Evolutionary conservation across 768 basidiomycete species (phyloP), one percentile per base, ranked within the genome.

Genomic region (Gyrodon lividus): DNA sequence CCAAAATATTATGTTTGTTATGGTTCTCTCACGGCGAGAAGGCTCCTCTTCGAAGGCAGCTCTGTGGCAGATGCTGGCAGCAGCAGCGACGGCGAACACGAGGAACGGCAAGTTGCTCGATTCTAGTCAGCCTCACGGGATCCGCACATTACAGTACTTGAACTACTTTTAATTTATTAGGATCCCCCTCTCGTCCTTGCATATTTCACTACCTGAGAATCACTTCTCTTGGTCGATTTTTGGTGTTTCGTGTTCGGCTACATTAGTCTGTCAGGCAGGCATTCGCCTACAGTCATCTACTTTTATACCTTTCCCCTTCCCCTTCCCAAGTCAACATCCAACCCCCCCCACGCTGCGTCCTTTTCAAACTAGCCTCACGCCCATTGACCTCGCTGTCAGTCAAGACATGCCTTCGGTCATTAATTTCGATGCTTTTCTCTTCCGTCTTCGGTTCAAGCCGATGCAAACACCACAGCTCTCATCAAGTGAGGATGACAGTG

Each of bases 401-500:
- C 16, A 7, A 16, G 2, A 9, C 1, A 56, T 58, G 57, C 54
- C 52, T 5, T 44, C 48, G 1, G 16, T 12, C 16, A 14, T 40
- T 1, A 8, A 2, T 5, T 48, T 68, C 19, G 50, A 56, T 17
- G 54, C 51, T 31, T 54, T 66, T 49, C 66, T 58, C 17, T 43
- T 66, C 17, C 68, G 66, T 9, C 52, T 34, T 8, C 57, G 64
- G 16, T 39, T 53, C 16, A 23, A 16, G 16, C 30, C 40, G 2
- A 28, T 14, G 14, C 35, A 51, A n/a, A 8, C 24, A 13, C 37
- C 50, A 44, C n/a, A 9, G 16, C 39, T 42, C 2, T 12, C 54
- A 0, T 33, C 55, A 0, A 48, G 28, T n/a, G 62, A 69, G 43
- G 48, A 60, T 1, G 66, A 66, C 56, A 68, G 46, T 12, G 68